A percentile compares a stretch with the other conserved stretches of the same genome.
phyloP scores from a whole-genome alignment of 2,329 filamentous ascomycete species.

The Myriosclerotinia curreyana region DNA sequence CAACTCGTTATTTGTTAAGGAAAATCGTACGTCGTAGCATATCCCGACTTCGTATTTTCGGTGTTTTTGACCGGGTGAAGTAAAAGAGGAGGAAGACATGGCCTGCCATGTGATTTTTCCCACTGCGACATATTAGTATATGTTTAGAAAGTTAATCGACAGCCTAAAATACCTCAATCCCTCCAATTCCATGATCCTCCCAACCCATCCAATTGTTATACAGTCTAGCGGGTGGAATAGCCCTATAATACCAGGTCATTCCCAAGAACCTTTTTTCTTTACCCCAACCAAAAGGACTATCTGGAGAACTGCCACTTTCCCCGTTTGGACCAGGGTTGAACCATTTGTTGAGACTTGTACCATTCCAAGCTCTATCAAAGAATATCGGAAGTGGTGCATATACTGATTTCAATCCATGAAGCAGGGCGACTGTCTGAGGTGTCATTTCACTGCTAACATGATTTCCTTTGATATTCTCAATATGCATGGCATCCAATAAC shows the following conservation, averaged over 20 bases:
- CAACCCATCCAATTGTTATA: constrained; percentile 65
- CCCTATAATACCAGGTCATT: constrained; percentile 60
- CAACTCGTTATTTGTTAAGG: background rate
- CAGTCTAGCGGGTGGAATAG: constrained; percentile 54
- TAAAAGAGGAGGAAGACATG: constrained; percentile 57
- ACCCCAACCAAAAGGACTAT: constrained; percentile 57
- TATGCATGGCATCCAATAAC: constrained; percentile 73
- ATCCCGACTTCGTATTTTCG: constrained; percentile 37
- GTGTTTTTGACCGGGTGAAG: constrained; percentile 60
- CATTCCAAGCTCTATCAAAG: constrained; percentile 70
- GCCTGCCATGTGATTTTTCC: constrained; percentile 54
- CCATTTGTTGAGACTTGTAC: constrained; percentile 52
- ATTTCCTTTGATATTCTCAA: constrained; percentile 69
- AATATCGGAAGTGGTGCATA: constrained; percentile 77
- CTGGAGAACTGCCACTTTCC: constrained; percentile 49
- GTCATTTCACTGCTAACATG: constrained; percentile 82
- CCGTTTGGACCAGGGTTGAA: constrained; percentile 59
- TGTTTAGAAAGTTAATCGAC: background rate
- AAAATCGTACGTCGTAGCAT: constrained; percentile 15
- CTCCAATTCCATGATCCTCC: constrained; percentile 54
- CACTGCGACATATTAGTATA: constrained; percentile 40
- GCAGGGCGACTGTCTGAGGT: constrained; percentile 66
- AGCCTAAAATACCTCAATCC: constrained; percentile 39
- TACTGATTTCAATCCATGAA: constrained; percentile 76
- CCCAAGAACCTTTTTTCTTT: constrained; percentile 56